Base-by-base conservation (phyloP, 495 filamentous ascomycete species). In the Polyplosphaeria fusca region DNA sequence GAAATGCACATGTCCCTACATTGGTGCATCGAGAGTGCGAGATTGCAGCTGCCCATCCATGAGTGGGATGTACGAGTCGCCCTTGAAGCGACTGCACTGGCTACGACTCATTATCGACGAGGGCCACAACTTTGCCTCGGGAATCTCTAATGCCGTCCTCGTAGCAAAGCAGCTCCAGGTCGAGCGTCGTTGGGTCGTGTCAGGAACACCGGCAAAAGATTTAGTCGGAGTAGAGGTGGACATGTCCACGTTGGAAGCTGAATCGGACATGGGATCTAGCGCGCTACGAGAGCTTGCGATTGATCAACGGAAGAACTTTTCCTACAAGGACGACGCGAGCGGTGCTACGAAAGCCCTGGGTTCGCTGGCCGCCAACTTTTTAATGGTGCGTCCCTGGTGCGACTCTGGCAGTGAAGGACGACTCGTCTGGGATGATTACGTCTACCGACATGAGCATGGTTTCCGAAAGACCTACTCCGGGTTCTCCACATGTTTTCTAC, bases 91-190 rank as follows among this genome's bases (percentile, higher is more conserved):
- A 16, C 70, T 96, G 11, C 89, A 87, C 60, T 95, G 89, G 77
- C 81, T 95, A 55, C 81, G 92, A 12, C 80, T 92, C 39, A 90
- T 97, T 30, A 84, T 94, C 27, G 92, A 97, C 51, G 92, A 97
- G 77, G 92, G 92, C 0, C 90, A 96, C 66, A 85, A 80, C 38
- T 82, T 95, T 4, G 69, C 73, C 16, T 80, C 78, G 13, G 73
- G 73, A 30, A 82, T 77, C 52, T 85, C 80, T 14, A 85, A 87
- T 41, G 76, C 90, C 32, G 79, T 86, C 32, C 74, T 79, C 25
- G 77, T 89, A 7, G 73, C 92, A 0, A 79, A 86, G 19, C 76
- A 79, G 43, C 74, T 97, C 4, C 77, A 81, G 26, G 78, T 89
- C 20, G 81, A 89, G 28, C 79, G 88, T 11, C 81, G 86, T 19